A percentile compares a stretch with the other conserved stretches of the same genome.
These are phyloP conservation scores for Hondaea fermentalgiana DNA, from an alignment of 108 stramenopile genomes.

Conservation along the genomic window DNA sequence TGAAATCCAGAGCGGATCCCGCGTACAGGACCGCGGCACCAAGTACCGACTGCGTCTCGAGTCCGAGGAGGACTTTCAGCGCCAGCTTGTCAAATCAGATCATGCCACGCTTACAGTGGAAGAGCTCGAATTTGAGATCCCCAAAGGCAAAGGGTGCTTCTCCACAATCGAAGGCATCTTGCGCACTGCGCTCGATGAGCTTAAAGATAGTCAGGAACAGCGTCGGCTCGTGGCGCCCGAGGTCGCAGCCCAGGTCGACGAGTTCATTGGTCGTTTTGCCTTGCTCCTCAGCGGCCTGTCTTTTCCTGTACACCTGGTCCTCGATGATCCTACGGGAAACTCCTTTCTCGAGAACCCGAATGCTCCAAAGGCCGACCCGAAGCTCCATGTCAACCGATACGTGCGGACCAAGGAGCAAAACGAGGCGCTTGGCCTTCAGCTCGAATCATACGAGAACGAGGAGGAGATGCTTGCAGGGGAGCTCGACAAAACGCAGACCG, in stretches of 20 bases:
- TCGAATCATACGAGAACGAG: slow-evolving; percentile 27
- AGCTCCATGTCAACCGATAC: slow-evolving; percentile 18
- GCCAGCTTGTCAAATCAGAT: slow-evolving; percentile 68
- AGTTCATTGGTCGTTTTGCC: slow-evolving; percentile 18
- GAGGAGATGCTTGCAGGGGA: slow-evolving; percentile 4
- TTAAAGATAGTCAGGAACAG: slow-evolving; percentile 25
- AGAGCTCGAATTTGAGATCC: slow-evolving; percentile 65
- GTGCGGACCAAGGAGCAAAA: slow-evolving; percentile 28
- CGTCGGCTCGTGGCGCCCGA: neutral
- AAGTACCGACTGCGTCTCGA: slow-evolving; percentile 31
- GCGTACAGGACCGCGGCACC: slow-evolving; percentile 59
- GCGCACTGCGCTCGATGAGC: slow-evolving; percentile 27
- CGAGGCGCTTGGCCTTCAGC: slow-evolving; percentile 4
- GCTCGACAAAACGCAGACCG: neutral
- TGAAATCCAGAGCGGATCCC: slow-evolving; percentile 65
- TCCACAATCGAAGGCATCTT: slow-evolving; percentile 66
- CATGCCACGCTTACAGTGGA: slow-evolving; percentile 55
- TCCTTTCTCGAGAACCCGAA: slow-evolving; percentile 51
- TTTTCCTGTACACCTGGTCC: slow-evolving; percentile 31
- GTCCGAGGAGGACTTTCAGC: slow-evolving; percentile 53
- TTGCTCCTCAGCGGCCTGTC: slow-evolving; percentile 8
- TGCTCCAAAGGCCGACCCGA: slow-evolving; percentile 42
- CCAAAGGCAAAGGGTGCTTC: slow-evolving; percentile 60
- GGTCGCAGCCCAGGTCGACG: neutral
- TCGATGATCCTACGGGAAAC: slow-evolving; percentile 58